Evolutionary conservation across 2,329 filamentous ascomycete species (phyloP).

Genomic region (Beauveria bassiana): DNA sequence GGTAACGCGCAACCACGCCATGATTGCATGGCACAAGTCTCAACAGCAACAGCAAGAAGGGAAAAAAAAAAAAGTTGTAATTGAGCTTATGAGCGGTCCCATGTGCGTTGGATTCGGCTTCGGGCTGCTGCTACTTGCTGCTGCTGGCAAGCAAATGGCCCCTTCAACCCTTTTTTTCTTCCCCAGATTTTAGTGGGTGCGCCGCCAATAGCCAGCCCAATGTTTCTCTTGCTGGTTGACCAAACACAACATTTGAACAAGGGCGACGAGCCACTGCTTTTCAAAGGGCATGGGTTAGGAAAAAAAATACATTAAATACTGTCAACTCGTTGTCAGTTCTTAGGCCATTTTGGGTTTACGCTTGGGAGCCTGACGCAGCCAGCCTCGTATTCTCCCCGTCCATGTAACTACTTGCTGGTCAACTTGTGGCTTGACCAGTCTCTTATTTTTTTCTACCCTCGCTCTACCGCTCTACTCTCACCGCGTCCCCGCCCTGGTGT

Average conservation of each 20-base stretch:
- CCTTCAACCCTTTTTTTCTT: background rate
- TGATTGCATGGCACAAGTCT: no score
- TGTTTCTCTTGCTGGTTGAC: background rate
- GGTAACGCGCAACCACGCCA: no score
- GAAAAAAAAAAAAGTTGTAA: no score
- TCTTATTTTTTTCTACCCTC: background rate
- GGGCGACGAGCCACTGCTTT: background rate
- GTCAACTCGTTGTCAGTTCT: background rate
- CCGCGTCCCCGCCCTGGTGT: conserved; percentile 7
- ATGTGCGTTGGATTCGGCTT: background rate
- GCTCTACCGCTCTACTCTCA: background rate
- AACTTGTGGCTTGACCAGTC: background rate
- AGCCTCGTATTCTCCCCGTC: conserved; percentile 3
- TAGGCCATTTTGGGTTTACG: background rate
- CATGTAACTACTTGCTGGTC: background rate
- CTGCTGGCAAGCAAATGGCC: no score
- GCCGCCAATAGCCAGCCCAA: background rate
- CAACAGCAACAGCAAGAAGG: no score
- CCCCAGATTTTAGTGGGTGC: background rate
- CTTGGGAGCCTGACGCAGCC: background rate
- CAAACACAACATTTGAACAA: background rate
- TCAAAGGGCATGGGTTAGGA: background rate
- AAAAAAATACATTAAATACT: background rate
- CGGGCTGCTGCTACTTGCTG: background rate
- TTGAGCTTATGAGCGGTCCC: background rate